Base-by-base conservation (phyloP, 2,329 filamentous ascomycete genomes). In the Chaetomium strumarium region DNA sequence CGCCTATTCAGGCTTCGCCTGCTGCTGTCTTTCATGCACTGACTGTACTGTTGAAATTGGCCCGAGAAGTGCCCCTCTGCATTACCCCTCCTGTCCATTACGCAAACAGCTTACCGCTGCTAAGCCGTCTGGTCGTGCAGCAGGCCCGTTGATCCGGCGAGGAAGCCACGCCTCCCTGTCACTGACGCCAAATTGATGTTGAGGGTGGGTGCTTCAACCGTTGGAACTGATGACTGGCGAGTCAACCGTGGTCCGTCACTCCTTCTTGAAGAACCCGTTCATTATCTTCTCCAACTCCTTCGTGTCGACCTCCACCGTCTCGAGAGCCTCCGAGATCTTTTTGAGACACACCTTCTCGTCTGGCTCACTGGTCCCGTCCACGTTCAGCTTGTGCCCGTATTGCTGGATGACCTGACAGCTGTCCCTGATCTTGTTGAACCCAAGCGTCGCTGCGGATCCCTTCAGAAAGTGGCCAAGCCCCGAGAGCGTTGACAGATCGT, bases 381-480 rank as follows among this genome's bases (percentile, higher is more conserved):
- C 81, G 62, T 92, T 90, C 71, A 91, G 89, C 63, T 80, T 77
- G 64, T 87, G 86, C 60, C 92, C 92, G 68, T 85, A 95, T 66
- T 95, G 86, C 71, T 99, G 92, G 64, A 99, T 96, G 76, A 95
- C 90, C 72, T 97, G 91, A 73, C 93, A 99, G 57, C 83, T 86
- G 65, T 96, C 90, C 68, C 90, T 88, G 63, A 99, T 86, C 70
- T 95, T 95, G 64, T 81, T 85, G 51, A 97, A 80, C 42, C 93
- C 93, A 49, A 99, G 80, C 4, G 93, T 96, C 37, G 93, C 92
- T 9, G 92, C 96, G 7, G 92, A 97, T 55, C 93, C 93, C 73
- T 99, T 99, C 62, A 99, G 79, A 74, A 96, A 99, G 72, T 99
- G 93, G 39, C 93, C 93, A 31, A 96, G 83, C 49, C 81, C 78